phyloP scores from a whole-genome alignment of 192 early-diverging fungal species.

The Backusella westeae region DNA sequence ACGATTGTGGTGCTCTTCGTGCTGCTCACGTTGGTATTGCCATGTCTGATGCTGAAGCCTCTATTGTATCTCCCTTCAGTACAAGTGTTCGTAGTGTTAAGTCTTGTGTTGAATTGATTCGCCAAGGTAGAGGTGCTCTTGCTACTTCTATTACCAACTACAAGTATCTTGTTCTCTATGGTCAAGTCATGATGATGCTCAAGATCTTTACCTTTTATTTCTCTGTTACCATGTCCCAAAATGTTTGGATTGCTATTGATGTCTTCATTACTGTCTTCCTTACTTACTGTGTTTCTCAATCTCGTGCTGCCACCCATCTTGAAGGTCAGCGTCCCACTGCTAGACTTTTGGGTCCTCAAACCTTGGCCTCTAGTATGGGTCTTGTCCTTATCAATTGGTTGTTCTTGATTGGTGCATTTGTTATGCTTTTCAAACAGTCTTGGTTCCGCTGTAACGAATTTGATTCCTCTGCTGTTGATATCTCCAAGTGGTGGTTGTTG shows the following conservation, averaged over 20 bases:
- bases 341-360: slow-evolving; percentile 68
- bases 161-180: slow-evolving; percentile 63
- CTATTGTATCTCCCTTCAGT: slow-evolving; percentile 81
- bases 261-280: slow-evolving; percentile 61
- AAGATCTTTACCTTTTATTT: slow-evolving; percentile 69
- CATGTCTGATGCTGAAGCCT: slow-evolving; percentile 75
- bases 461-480: slow-evolving; percentile 55
- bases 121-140: slow-evolving; percentile 67
- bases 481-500: slow-evolving; percentile 72
- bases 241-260: slow-evolving; percentile 71
- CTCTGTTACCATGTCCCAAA: slow-evolving; percentile 55
- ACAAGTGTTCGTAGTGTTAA: slow-evolving; percentile 60
- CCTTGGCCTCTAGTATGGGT: slow-evolving; percentile 58
- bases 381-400: slow-evolving; percentile 65
- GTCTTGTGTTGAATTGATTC: slow-evolving; percentile 68
- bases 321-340: slow-evolving; percentile 62
- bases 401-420: slow-evolving; percentile 50
- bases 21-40: slow-evolving; percentile 81
- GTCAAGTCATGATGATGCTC: slow-evolving; percentile 62
- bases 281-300: slow-evolving; percentile 61
- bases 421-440: slow-evolving; percentile 44
- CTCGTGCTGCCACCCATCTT: slow-evolving; percentile 55
- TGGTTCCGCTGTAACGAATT: slow-evolving; percentile 75
- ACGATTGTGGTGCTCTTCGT: slow-evolving; percentile 82
- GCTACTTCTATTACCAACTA: slow-evolving; percentile 71